A percentile compares a stretch with the other conserved stretches of the same genome.
Conservation (phyloP, 164 flowering plant genomes). For the Tetrastigma voinierianum region DNA sequence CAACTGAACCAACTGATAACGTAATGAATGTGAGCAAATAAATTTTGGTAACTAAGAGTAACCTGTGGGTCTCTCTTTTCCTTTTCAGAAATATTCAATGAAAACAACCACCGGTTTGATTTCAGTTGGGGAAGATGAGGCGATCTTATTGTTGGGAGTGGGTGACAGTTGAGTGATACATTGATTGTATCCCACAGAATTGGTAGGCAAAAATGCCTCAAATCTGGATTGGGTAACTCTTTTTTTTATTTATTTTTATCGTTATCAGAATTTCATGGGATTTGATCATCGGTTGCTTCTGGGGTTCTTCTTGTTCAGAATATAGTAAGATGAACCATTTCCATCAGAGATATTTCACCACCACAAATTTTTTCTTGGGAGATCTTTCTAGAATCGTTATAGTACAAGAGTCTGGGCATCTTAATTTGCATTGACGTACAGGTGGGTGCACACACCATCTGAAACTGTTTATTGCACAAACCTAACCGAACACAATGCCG, state of each 20-base stretch:
- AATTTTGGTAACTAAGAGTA: neutral
- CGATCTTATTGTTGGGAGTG: neutral
- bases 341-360: no score
- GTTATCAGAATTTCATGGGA: no score
- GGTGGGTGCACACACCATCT: neutral
- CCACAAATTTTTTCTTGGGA: no score
- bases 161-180: constrained; percentile 2
- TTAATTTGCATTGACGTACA: neutral
- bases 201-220: neutral
- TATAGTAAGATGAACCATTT: no score
- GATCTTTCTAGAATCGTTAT: neutral
- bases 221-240: neutral
- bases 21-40: neutral
- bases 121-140: neutral
- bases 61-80: neutral
- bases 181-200: neutral
- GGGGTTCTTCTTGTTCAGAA: no score
- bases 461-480: neutral
- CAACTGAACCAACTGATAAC: neutral
- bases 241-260: no score
- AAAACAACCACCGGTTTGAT: neutral
- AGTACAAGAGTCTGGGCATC: neutral
- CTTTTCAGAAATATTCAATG: neutral
- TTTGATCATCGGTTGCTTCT: no score
- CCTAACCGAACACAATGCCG: neutral